Base-by-base conservation (phyloP, 2,329 filamentous ascomycete species). In the Pyricularia pennisetigena region DNA sequence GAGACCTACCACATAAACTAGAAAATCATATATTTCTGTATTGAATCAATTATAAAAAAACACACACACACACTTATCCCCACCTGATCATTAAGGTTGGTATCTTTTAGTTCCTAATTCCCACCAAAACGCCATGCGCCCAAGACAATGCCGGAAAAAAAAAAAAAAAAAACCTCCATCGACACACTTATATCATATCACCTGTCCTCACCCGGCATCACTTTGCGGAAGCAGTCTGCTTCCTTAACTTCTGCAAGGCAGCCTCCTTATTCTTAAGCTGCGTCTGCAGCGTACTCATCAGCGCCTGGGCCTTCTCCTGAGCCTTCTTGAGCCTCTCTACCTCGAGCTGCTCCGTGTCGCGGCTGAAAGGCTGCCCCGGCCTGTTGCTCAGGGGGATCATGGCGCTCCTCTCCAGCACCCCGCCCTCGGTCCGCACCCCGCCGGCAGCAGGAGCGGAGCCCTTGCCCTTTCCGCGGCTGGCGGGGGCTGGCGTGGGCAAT, bases 331-430 rank as follows among this genome's bases (percentile, higher is more conserved):
- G 79, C 74, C 83, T 84, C 75, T 86, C 84, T 49, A 88, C 78
- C 78, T 90, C 87, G 7, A 85, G 78, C 71, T 85, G 82, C 79
- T 91, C 91, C 65, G 88, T 89, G 79, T 90, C 88, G 69, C 83
- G 83, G 77, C 89, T 91, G 75, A 92, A 94, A n/a, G 88, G 89
- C 75, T 89, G 89, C 41, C 85, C 88, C 2, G 88, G 86, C 9
- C 86, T 83, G 74, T 86, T 90, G 65, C 81, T 83, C 68, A 87
- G 82, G 4, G 92, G 92, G 70, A 96, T 88, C 81, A 93, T 88
- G 68, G 91, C 91, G 66, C 89, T 91, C 69, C 89, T 85, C 72
- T 90, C 86, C 72, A 87, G 85, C 65, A 87, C 81, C 68, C 85
- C 83, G 72, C 84, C 82, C 71, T 81, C 78, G 68, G 78, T 80